phyloP scores from a whole-genome alignment of 805 yeast species.

The Spathaspora girioi region DNA sequence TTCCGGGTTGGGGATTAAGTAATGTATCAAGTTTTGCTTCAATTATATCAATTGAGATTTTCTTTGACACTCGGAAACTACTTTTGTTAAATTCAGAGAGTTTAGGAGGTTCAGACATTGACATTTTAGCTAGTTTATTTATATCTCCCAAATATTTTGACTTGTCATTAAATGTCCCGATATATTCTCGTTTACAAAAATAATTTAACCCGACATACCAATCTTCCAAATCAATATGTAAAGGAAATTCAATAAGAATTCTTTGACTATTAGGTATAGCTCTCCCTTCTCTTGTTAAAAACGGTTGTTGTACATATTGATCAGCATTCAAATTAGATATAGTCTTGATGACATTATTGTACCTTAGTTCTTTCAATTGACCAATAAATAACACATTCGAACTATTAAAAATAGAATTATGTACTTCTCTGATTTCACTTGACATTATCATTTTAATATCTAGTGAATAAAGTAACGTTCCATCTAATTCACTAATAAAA shows the following conservation, averaged over 20 bases:
- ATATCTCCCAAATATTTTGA: background rate
- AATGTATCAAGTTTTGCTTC: constrained; percentile 54
- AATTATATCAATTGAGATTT: constrained; percentile 52
- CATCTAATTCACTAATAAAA: constrained; percentile 60
- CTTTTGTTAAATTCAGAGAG: constrained; percentile 21
- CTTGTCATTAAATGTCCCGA: constrained; percentile 23
- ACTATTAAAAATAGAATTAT: constrained; percentile 58
- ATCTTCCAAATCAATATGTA: constrained; percentile 68
- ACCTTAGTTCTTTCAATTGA: constrained; percentile 49
- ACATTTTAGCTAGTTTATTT: background rate
- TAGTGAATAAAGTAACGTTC: constrained; percentile 55
- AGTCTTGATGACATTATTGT: constrained; percentile 33
- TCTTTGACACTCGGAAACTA: constrained; percentile 51
- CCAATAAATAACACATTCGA: constrained; percentile 62
- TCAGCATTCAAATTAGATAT: constrained; percentile 17
- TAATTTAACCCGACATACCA: constrained; percentile 70
- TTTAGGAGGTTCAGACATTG: constrained; percentile 3
- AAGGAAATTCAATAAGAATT: constrained; percentile 58
- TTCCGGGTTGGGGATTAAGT: background rate
- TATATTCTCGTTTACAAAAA: constrained; percentile 57
- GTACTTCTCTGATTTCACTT: constrained; percentile 62
- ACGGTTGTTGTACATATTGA: constrained; percentile 16
- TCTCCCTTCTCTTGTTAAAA: constrained; percentile 33
- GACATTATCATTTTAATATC: constrained; percentile 50
- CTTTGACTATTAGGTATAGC: constrained; percentile 32